A percentile compares a stretch with the other conserved stretches of the same genome.
Evolutionary conservation across 129 eudicot species (phyloP).

Genomic region (Escallonia herrerae): DNA sequence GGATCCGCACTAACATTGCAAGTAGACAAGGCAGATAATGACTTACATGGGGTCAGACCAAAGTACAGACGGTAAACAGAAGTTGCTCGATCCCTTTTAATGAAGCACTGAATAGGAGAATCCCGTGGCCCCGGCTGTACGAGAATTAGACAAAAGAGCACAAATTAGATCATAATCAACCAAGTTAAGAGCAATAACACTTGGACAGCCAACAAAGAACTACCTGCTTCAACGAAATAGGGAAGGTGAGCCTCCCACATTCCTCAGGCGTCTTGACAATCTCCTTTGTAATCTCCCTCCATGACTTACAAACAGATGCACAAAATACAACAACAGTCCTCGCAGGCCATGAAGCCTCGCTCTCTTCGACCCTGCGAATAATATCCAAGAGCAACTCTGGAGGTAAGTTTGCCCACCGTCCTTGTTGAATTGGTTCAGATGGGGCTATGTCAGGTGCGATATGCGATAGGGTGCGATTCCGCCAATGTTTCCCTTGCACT

Average conservation of each 20-base stretch:
- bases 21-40: conserved; percentile 1
- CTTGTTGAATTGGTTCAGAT: conserved; percentile 43
- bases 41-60: conserved; percentile 91
- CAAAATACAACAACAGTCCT: conserved; percentile 70
- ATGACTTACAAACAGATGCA: conserved; percentile 90
- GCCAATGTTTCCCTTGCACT: conserved; percentile 71
- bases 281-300: conserved; percentile 94
- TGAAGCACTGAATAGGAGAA: conserved; percentile 79
- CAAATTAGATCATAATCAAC: conserved; percentile 3
- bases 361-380: conserved; percentile 78
- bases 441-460: conserved; percentile 77
- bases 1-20: neutral
- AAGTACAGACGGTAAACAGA: conserved; percentile 65
- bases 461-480: conserved; percentile 58
- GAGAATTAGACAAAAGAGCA: neutral
- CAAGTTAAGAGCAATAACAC: neutral
- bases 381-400: conserved; percentile 91
- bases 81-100: conserved; percentile 85
- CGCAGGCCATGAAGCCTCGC: conserved; percentile 85
- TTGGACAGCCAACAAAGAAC: neutral
- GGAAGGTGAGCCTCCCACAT: conserved; percentile 93
- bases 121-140: conserved; percentile 92
- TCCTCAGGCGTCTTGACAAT: conserved; percentile 88
- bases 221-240: conserved; percentile 93
- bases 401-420: conserved; percentile 91